Evolutionary conservation across 805 yeast genomes (phyloP).

Genomic region (Wickerhamiella kurtzmanii): DNA sequence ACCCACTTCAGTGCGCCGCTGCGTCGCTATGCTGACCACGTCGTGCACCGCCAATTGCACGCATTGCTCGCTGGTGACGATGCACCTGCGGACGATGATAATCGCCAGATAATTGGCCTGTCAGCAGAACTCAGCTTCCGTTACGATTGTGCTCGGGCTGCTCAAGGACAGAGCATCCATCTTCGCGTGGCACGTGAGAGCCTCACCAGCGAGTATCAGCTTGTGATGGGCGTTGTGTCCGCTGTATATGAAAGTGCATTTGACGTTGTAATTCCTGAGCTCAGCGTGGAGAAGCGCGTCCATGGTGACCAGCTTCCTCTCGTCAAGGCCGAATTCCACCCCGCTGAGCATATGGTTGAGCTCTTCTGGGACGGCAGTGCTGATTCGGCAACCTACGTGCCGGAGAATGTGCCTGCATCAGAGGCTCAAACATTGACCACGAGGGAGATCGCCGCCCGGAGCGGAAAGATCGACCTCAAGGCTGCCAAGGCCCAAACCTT

Average conservation of each 20-base stretch:
- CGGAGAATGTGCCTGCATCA: conserved; percentile 25
- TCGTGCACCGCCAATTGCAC: conserved; percentile 87
- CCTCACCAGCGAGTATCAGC: conserved; percentile 58
- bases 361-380: conserved; percentile 86
- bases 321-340: conserved; percentile 83
- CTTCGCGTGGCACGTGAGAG: conserved; percentile 35
- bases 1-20: conserved; percentile 91
- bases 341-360: conserved; percentile 51
- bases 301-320: conserved; percentile 95
- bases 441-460: conserved; percentile 4
- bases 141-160: conserved; percentile 82
- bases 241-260: conserved; percentile 95
- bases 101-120: conserved; percentile 23
- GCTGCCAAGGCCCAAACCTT: conserved; percentile 31
- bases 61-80: conserved; percentile 32
- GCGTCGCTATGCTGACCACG: conserved; percentile 80
- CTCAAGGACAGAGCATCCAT: conserved; percentile 92
- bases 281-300: conserved; percentile 32
- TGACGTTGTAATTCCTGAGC: conserved; percentile 77
- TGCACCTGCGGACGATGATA: not conserved
- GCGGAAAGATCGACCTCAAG: conserved; percentile 5
- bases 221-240: conserved; percentile 73
- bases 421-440: conserved; percentile 2
- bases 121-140: conserved; percentile 92
- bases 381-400: conserved; percentile 81